Evolutionary conservation across 805 yeast genomes (phyloP).

Genomic region (Kodamaea leandrae): DNA sequence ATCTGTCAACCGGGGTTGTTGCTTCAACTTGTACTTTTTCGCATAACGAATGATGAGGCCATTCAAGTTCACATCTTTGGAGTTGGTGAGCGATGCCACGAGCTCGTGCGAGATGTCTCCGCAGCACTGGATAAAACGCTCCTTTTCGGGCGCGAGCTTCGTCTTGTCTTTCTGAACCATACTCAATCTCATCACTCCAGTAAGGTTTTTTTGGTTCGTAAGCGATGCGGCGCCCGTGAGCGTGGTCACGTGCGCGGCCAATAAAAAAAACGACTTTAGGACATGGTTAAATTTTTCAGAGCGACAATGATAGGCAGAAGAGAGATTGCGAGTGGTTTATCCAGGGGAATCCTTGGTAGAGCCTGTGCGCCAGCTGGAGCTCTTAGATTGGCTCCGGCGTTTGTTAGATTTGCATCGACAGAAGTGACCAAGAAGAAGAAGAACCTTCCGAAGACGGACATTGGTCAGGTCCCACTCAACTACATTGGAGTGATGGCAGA

Average conservation of each 20-base stretch:
- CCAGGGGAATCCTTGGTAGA: too few relatives aligned
- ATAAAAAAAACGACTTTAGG: too few relatives aligned
- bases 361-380: neutral
- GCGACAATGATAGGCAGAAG: slow-evolving; percentile 8
- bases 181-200: slow-evolving; percentile 13
- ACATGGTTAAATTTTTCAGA: neutral
- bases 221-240: neutral
- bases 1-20: slow-evolving; percentile 93
- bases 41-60: slow-evolving; percentile 84
- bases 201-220: slow-evolving; percentile 1
- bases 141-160: slow-evolving; percentile 85
- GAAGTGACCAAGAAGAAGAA: slow-evolving; percentile 16
- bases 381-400: neutral
- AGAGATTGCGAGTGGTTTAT: slow-evolving; percentile 3
- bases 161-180: slow-evolving; percentile 11
- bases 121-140: slow-evolving; percentile 87
- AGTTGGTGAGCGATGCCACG: slow-evolving; percentile 69
- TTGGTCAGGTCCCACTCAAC: slow-evolving; percentile 38
- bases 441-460: slow-evolving; percentile 24
- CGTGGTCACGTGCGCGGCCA: too few relatives aligned
- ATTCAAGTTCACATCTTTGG: slow-evolving; percentile 82
- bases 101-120: slow-evolving; percentile 87
- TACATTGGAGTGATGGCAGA: slow-evolving; percentile 42
- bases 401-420: slow-evolving; percentile 5
- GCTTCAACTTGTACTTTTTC: slow-evolving; percentile 84